phyloP scores from a whole-genome alignment of 805 yeast genomes.

The Candida nemodendra region DNA sequence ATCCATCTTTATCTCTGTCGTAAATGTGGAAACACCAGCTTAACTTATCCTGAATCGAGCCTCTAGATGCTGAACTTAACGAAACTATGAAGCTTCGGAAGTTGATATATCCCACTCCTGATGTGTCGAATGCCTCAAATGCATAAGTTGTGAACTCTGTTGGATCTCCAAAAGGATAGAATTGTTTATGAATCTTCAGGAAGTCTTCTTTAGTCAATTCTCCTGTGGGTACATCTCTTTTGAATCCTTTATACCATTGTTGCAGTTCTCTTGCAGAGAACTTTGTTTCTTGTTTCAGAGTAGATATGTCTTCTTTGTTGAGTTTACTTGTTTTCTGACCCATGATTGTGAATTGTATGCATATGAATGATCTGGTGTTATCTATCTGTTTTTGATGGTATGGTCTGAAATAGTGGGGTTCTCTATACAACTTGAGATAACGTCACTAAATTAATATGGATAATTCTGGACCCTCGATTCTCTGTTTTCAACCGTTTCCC shows the following conservation, averaged over 20 bases:
- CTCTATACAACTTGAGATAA: too few species aligned
- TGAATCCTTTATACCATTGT: conserved; percentile 97
- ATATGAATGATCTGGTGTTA: too few species aligned
- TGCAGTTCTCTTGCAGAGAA: conserved; percentile 93
- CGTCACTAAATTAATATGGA: too few species aligned
- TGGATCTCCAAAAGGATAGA: conserved; percentile 98
- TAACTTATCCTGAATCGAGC: conserved; percentile 78
- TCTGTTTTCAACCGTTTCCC: too few species aligned
- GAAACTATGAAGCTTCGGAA: conserved; percentile 92
- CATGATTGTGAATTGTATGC: too few species aligned
- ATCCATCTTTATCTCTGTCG: conserved; percentile 79
- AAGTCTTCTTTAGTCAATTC: conserved; percentile 84
- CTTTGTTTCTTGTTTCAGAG: conserved; percentile 80
- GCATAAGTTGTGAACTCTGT: conserved; percentile 84
- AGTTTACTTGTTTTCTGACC: conserved; percentile 93
- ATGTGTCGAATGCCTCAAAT: conserved; percentile 85
- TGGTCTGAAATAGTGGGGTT: too few species aligned
- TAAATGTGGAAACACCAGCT: conserved; percentile 88
- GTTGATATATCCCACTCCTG: conserved; percentile 76
- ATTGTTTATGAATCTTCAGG: conserved; percentile 88
- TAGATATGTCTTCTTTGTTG: conserved; percentile 83
- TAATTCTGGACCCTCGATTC: too few species aligned
- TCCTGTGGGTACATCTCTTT: conserved; percentile 91
- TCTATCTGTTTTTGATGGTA: too few species aligned
- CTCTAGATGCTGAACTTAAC: conserved; percentile 81